A percentile compares a stretch with the other conserved stretches of the same genome.
Conservation (phyloP, 116 monocot species). For the Zostera marina region DNA sequence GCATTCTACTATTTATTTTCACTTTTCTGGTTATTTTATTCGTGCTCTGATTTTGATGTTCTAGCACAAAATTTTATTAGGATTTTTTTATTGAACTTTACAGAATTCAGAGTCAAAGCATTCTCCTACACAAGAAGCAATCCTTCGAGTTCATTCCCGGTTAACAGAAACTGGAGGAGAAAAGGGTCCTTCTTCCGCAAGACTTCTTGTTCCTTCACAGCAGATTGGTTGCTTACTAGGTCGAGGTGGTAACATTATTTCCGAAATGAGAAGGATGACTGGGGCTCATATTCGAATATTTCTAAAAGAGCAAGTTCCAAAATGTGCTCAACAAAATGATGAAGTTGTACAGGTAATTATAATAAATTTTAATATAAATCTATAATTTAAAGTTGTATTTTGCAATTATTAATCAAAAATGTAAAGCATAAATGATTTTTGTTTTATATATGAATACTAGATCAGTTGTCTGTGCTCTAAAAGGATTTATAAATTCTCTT, state of each 20-base stretch:
- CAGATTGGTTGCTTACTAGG: constrained; percentile 75
- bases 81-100: neutral
- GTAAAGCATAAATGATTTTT: too few relatives aligned
- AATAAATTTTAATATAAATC: too few relatives aligned
- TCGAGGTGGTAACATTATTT: constrained; percentile 31
- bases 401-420: too few relatives aligned
- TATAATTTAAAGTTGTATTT: too few relatives aligned
- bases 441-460: too few relatives aligned
- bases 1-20: neutral
- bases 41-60: neutral
- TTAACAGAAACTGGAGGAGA: constrained; percentile 36
- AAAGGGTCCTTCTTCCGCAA: constrained; percentile 41
- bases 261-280: constrained; percentile 10
- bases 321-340: constrained; percentile 72
- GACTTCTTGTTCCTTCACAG: constrained; percentile 72
- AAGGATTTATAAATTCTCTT: too few relatives aligned
- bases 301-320: constrained; percentile 56
- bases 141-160: constrained; percentile 57
- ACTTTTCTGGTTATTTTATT: neutral
- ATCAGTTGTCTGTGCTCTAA: too few relatives aligned
- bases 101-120: constrained; percentile 49
- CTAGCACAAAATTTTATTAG: too few relatives aligned
- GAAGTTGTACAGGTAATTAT: constrained; percentile 64
- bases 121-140: constrained; percentile 74
- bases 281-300: constrained; percentile 75